phyloP scores from a whole-genome alignment of 73 alveolate genomes.

The Uronychia setigera region DNA sequence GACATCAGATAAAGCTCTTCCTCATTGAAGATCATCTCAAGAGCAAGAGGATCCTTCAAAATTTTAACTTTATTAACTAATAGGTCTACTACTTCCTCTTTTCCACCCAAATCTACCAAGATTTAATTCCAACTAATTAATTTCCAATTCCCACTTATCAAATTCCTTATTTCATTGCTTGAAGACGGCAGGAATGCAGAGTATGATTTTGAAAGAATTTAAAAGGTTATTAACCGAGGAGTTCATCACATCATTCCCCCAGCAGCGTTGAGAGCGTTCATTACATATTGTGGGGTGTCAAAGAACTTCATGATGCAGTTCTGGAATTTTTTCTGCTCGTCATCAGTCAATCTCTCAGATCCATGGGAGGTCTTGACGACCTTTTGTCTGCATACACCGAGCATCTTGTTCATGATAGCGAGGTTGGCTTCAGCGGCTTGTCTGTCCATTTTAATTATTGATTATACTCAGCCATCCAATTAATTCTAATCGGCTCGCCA shows the following conservation, averaged over 20 bases:
- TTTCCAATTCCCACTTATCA: too few relatives aligned
- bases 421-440: conserved; percentile 52
- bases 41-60: too few relatives aligned
- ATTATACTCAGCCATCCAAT: too few relatives aligned
- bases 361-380: conserved; percentile 50
- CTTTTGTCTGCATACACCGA: conserved; percentile 65
- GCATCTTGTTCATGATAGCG: conserved; percentile 47
- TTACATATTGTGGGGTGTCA: conserved; percentile 60
- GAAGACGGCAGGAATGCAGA: too few relatives aligned
- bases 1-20: too few relatives aligned
- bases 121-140: too few relatives aligned
- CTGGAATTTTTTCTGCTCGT: conserved; percentile 51
- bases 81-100: too few relatives aligned
- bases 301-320: conserved; percentile 62
- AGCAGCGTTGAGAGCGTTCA: conserved; percentile 11
- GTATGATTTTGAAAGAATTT: not conserved
- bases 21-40: too few relatives aligned
- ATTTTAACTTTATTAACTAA: too few relatives aligned
- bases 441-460: conserved; percentile 65
- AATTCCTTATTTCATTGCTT: too few relatives aligned
- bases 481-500: too few relatives aligned
- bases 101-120: too few relatives aligned
- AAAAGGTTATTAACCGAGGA: not conserved
- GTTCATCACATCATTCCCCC: not conserved
- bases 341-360: conserved; percentile 51